phyloP scores from a whole-genome alignment of 371 early-diverging fungal genomes.

The Chytridiales sp. region DNA sequence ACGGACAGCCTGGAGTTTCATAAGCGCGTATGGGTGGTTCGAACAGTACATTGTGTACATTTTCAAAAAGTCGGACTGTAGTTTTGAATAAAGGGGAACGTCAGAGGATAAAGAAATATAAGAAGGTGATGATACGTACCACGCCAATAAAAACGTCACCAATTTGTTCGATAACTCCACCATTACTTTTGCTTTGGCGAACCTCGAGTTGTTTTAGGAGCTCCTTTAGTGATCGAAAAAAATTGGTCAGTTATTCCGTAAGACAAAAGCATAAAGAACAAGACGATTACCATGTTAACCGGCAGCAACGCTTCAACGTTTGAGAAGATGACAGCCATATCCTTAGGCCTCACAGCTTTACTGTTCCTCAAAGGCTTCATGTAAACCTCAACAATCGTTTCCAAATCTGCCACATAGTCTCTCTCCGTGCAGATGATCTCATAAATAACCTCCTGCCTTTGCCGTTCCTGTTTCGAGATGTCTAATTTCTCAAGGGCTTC shows the following conservation, averaged over 20 bases:
- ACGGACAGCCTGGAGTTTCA: conserved; percentile 44
- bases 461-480: conserved; percentile 38
- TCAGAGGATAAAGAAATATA: not conserved
- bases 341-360: conserved; percentile 48
- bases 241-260: too few species aligned
- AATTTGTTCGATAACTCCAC: conserved; percentile 37
- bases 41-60: conserved; percentile 59
- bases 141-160: conserved; percentile 48
- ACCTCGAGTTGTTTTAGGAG: conserved; percentile 34
- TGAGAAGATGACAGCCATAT: conserved; percentile 55
- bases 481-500: conserved; percentile 37
- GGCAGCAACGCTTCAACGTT: conserved; percentile 53
- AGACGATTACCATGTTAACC: conserved; percentile 43
- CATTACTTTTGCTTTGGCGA: conserved; percentile 24
- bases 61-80: conserved; percentile 50
- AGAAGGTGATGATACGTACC: conserved; percentile 23
- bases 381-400: conserved; percentile 60
- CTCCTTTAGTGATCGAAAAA: conserved; percentile 19
- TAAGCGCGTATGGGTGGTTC: conserved; percentile 53
- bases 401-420: conserved; percentile 62
- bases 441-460: conserved; percentile 66
- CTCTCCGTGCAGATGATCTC: conserved; percentile 65
- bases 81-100: conserved; percentile 3
- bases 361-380: conserved; percentile 45
- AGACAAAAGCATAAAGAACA: conserved; percentile 1